These are phyloP conservation scores for Prinsepia uniflora DNA, from an alignment of 306 rosid species.

Conservation along the genomic window DNA sequence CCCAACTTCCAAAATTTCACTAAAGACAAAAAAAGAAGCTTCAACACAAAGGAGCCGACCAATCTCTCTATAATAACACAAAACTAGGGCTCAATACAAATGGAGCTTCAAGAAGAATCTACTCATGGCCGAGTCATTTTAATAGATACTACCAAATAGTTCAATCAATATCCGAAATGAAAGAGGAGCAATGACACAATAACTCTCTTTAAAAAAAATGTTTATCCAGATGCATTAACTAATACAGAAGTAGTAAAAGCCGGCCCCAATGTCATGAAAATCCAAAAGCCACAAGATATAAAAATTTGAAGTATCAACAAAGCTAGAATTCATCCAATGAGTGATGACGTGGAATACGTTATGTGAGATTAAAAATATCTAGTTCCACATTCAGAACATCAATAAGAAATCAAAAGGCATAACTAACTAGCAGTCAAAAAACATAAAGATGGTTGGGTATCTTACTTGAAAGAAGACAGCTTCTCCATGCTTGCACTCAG, in stretches of 20 bases:
- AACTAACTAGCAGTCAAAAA: no score
- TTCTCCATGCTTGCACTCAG: conserved; percentile 91
- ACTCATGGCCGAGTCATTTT: neutral
- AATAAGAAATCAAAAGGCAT: neutral
- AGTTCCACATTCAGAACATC: neutral
- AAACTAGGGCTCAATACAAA: neutral
- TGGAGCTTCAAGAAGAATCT: neutral
- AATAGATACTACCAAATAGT: neutral
- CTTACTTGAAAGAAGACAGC: conserved; percentile 97
- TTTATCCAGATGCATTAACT: neutral
- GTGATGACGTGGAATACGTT: neutral
- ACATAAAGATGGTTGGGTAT: neutral
- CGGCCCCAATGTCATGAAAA: neutral
- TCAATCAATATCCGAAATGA: neutral
- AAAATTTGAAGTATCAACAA: neutral
- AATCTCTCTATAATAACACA: neutral
- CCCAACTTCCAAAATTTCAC: neutral
- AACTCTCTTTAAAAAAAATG: neutral
- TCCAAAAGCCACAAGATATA: neutral
- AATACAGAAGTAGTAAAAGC: neutral
- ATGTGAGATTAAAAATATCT: neutral
- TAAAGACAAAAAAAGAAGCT: neutral
- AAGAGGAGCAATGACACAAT: neutral
- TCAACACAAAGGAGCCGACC: neutral
- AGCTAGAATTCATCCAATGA: neutral